Evolutionary conservation across 352 stramenopile species (phyloP).

Genomic region (Globisporangium echinulatum): DNA sequence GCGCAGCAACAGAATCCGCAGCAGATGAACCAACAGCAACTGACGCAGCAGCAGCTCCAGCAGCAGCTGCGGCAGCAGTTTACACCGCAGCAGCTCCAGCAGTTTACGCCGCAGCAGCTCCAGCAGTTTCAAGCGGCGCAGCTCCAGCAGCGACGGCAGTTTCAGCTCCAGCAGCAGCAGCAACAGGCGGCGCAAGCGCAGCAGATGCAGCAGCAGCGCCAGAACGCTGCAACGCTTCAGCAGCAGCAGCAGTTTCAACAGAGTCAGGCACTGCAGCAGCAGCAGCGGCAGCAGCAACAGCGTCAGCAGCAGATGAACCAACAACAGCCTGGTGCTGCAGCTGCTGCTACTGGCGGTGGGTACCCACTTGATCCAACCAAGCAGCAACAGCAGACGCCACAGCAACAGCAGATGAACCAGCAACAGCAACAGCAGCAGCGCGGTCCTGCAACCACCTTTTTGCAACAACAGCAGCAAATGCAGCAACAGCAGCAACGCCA

Average conservation of each 20-base stretch:
- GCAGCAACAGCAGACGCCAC: slow-evolving; percentile 8
- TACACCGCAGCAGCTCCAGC: slow-evolving; percentile 22
- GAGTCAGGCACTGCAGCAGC: slow-evolving; percentile 73
- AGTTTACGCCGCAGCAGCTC: slow-evolving; percentile 21
- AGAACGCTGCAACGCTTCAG: slow-evolving; percentile 56
- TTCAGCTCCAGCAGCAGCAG: slow-evolving; percentile 53
- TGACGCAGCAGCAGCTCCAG: slow-evolving; percentile 19
- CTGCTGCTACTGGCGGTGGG: no score
- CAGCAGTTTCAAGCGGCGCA: slow-evolving; percentile 15
- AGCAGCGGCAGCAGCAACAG: slow-evolving; percentile 56
- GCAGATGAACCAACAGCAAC: slow-evolving; percentile 29
- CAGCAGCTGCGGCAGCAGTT: slow-evolving; percentile 28
- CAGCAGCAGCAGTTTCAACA: slow-evolving; percentile 76
- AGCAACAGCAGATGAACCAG: slow-evolving; percentile 29
- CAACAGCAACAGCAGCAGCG: slow-evolving; percentile 30
- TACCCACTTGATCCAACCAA: slow-evolving; percentile 19
- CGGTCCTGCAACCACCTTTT: slow-evolving; percentile 15
- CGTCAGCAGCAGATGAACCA: slow-evolving; percentile 35
- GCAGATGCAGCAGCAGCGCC: slow-evolving; percentile 75
- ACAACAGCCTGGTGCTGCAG: background rate
- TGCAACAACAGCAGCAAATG: slow-evolving; percentile 35
- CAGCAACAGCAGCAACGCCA: slow-evolving; percentile 29
- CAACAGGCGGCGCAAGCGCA: slow-evolving; percentile 56
- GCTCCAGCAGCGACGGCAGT: slow-evolving; percentile 30
- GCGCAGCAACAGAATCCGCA: slow-evolving; percentile 42